Evolutionary conservation across 495 filamentous ascomycete genomes (phyloP), one percentile per base, ranked within the genome.

Genomic region (Podospora appendiculata): DNA sequence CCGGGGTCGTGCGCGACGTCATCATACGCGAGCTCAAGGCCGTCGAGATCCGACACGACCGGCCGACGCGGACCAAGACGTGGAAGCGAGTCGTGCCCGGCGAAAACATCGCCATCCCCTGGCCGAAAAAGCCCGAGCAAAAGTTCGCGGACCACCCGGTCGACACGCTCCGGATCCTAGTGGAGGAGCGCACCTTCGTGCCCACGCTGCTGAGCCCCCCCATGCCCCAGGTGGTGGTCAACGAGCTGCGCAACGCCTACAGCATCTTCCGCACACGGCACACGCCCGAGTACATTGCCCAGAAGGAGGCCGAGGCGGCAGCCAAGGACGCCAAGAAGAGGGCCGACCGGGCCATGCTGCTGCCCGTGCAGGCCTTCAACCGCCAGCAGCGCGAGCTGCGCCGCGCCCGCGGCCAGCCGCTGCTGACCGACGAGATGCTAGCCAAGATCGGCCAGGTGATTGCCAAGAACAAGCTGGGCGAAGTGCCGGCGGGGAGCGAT

Each of bases 211-310:
- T 88, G 3, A 65, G 74, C 11, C 76, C 86, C 14, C 92, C 92
- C n/a, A 87, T 96, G 76, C 89, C 93, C 25, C 66, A 71, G 43
- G 72, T 63, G 25, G 79, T 96, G 34, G 78, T 97, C 56, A 87
- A 96, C 65, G 92, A 97, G 75, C 75, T 96, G 64, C 78, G 93
- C 55, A 86, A 86, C 70, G 87, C 86, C 59, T 96, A 86, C 79
- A 84, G 80, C 54, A 82, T 79, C 55, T 95, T 89, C 83, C 79
- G 92, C 56, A 87, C 80, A 41, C 72, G 90, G 19, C 90, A 96
- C 66, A 86, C 90, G 38, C 70, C 71, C 50, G 79, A 81, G 60
- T 88, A 83, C 65, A 63, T 87, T 34, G 77, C 69, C 51, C 72
- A 62, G 76, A 83, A 81, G 69, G 69, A 79, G 70, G 78, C 77